phyloP scores from a whole-genome alignment of 2,329 filamentous ascomycete species.

The Trichoderma atrobrunneum region DNA sequence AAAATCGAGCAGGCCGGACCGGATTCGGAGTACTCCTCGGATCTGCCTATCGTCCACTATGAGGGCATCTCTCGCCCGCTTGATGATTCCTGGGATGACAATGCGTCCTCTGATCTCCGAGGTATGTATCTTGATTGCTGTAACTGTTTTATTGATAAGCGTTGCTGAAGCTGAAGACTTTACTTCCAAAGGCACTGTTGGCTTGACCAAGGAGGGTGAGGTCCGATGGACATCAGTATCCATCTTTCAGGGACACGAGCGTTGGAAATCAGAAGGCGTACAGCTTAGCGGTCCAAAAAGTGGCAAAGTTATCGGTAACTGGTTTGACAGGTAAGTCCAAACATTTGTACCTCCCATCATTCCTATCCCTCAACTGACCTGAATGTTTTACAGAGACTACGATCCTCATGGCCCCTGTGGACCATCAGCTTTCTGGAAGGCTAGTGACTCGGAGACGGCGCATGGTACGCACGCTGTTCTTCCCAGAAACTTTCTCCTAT shows the following conservation, averaged over 20 bases:
- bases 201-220: conserved; percentile 66
- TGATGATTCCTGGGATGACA: conserved; percentile 64
- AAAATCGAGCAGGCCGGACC: conserved; percentile 57
- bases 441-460: conserved; percentile 46
- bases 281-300: conserved; percentile 69
- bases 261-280: conserved; percentile 74
- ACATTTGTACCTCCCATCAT: conserved; percentile 19
- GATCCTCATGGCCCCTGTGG: conserved; percentile 68
- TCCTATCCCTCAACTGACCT: not conserved
- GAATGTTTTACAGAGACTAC: conserved; percentile 50
- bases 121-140: conserved; percentile 43
- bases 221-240: conserved; percentile 72
- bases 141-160: not conserved
- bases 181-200: conserved; percentile 52
- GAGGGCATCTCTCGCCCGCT: conserved; percentile 59
- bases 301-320: conserved; percentile 60
- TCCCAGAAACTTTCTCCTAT: conserved; percentile 32
- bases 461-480: conserved; percentile 24
- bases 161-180: conserved; percentile 27
- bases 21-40: conserved; percentile 55
- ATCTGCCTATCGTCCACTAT: conserved; percentile 66
- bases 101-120: conserved; percentile 63
- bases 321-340: conserved; percentile 67
- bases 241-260: conserved; percentile 60
- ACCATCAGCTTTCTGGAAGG: conserved; percentile 77